Conservation (phyloP, 1,284 basidiomycete genomes). For the Fomitopsis pinicola region DNA sequence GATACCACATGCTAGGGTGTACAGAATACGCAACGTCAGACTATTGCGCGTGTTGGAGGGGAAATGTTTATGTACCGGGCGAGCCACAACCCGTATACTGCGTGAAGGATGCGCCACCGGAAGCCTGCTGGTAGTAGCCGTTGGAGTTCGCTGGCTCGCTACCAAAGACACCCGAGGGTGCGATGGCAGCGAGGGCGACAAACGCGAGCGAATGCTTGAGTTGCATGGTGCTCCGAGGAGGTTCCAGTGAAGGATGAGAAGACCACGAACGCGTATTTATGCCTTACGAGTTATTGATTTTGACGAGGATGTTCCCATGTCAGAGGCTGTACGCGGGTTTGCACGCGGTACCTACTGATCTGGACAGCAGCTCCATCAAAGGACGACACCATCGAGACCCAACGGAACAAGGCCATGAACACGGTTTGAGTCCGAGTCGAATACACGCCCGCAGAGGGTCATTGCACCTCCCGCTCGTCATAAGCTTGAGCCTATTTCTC, state of each 20-base stretch:
- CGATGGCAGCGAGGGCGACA: neutral
- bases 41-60: no score
- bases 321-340: no score
- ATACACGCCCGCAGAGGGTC: neutral
- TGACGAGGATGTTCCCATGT: neutral
- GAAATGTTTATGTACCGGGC: conserved; percentile 32
- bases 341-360: neutral
- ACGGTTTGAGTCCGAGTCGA: neutral
- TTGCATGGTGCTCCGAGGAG: neutral
- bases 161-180: neutral
- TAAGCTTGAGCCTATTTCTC: neutral
- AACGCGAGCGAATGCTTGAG: neutral
- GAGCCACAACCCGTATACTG: conserved; percentile 45
- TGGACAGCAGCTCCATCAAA: neutral
- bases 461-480: neutral
- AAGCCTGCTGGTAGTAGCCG: conserved; percentile 48
- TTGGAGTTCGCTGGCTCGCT: conserved; percentile 11
- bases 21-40: neutral
- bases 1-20: conserved; percentile 45
- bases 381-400: neutral
- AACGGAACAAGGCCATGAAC: neutral
- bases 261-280: neutral
- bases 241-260: neutral
- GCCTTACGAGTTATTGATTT: neutral
- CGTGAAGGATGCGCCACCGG: conserved; percentile 52